A percentile compares a stretch with the other conserved stretches of the same genome.
Conservation (phyloP, 139 green algal species). For the Coelastrella sp. region DNA sequence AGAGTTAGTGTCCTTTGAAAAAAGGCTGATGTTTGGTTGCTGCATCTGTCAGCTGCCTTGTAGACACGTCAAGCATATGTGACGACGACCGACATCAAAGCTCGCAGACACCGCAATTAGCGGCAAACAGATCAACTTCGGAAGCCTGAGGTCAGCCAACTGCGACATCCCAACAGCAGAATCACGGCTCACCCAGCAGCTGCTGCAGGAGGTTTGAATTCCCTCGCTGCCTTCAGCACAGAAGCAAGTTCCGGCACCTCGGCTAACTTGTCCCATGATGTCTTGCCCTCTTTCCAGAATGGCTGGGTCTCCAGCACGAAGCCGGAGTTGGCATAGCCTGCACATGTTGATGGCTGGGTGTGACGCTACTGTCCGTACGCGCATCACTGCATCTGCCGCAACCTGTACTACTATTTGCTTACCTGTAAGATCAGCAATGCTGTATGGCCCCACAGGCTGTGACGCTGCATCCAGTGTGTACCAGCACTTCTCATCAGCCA, state of each 20-base stretch:
- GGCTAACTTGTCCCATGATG: conserved; percentile 46
- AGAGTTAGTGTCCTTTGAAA: no score
- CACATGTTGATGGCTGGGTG: neutral
- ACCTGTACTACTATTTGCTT: neutral
- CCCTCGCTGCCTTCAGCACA: conserved; percentile 24
- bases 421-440: conserved; percentile 49
- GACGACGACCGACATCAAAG: no score
- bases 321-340: conserved; percentile 52
- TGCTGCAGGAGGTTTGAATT: neutral
- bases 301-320: conserved; percentile 16
- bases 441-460: conserved; percentile 57
- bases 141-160: no score
- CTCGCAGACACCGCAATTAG: no score
- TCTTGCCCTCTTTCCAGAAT: conserved; percentile 58
- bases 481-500: conserved; percentile 17
- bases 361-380: no score
- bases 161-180: neutral
- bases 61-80: no score
- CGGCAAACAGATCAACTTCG: no score
- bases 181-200: neutral
- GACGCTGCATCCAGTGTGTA: conserved; percentile 30
- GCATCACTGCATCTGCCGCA: no score
- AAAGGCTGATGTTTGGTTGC: no score
- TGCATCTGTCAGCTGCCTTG: no score
- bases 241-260: conserved; percentile 49